A percentile compares a stretch with the other conserved stretches of the same genome.
Evolutionary conservation across 805 yeast species (phyloP).

Genomic region (Candida stauntonica): DNA sequence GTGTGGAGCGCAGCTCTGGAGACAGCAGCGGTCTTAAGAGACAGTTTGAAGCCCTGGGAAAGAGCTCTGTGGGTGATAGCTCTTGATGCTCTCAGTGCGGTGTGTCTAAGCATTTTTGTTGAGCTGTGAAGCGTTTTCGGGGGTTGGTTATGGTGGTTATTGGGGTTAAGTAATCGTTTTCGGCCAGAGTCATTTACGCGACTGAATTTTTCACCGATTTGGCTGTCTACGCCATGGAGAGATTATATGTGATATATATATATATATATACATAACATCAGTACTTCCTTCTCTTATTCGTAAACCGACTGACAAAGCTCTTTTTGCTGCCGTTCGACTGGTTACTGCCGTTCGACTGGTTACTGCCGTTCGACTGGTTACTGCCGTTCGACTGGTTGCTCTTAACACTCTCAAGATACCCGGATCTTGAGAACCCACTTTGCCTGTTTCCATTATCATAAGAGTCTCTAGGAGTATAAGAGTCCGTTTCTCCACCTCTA

Average conservation of each 20-base stretch:
- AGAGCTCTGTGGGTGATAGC: too few species aligned
- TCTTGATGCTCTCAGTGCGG: background rate
- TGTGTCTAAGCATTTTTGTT: background rate
- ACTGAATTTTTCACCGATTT: background rate
- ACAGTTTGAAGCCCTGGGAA: background rate
- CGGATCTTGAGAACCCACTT: constrained; percentile 14
- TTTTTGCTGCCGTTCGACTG: background rate
- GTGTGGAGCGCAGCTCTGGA: constrained; percentile 9
- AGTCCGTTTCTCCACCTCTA: constrained; percentile 3
- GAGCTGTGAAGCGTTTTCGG: background rate
- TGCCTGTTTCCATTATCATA: constrained; percentile 1
- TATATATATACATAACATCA: too few species aligned
- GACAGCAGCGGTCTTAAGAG: background rate
- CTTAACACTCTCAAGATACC: constrained; percentile 10
- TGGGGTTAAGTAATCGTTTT: too few species aligned
- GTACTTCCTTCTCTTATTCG: background rate
- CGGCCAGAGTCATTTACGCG: too few species aligned
- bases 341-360: background rate
- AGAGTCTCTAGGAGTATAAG: constrained; percentile 3
- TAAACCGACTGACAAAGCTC: background rate
- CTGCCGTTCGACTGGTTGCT: background rate
- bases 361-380: background rate
- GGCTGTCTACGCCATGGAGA: background rate
- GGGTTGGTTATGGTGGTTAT: too few species aligned
- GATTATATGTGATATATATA: background rate